Conservation (phyloP, 768 basidiomycete species). For the Boletellus ananas region DNA sequence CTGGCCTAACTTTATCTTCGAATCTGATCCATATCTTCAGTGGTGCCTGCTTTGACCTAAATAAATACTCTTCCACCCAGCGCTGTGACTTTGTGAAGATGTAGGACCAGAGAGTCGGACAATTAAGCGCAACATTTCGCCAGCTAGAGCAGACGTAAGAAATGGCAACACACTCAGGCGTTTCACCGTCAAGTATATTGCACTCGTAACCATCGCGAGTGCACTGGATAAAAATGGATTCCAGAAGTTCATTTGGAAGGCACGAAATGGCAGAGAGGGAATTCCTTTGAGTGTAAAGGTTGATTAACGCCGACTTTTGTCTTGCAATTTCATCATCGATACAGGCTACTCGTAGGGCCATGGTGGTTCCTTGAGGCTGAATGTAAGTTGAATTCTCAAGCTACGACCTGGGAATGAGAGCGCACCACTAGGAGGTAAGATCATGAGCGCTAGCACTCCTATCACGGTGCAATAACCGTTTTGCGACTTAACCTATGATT, state of each 20-base stretch:
- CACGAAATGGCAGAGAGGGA: conserved; percentile 3
- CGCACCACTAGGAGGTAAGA: no score
- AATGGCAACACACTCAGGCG: no score
- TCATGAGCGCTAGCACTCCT: no score
- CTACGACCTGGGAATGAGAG: no score
- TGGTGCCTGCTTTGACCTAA: conserved; percentile 39
- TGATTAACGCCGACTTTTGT: neutral
- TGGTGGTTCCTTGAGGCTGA: no score
- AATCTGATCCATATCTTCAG: conserved; percentile 2
- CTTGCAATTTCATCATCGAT: neutral
- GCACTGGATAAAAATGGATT: conserved; percentile 8
- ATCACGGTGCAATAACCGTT: no score
- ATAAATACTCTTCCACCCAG: conserved; percentile 40
- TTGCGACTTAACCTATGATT: no score
- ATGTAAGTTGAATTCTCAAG: no score
- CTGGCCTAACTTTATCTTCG: neutral
- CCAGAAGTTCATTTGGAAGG: conserved; percentile 13
- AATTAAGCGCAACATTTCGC: neutral
- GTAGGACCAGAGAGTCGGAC: conserved; percentile 4
- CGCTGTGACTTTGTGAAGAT: conserved; percentile 27
- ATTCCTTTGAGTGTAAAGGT: conserved; percentile 7
- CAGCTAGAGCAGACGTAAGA: no score
- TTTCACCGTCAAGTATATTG: no score
- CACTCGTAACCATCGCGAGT: neutral
- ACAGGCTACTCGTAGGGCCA: neutral